Base-by-base conservation (phyloP, 192 early-diverging fungal genomes). In the Glomus cerebriforme region DNA sequence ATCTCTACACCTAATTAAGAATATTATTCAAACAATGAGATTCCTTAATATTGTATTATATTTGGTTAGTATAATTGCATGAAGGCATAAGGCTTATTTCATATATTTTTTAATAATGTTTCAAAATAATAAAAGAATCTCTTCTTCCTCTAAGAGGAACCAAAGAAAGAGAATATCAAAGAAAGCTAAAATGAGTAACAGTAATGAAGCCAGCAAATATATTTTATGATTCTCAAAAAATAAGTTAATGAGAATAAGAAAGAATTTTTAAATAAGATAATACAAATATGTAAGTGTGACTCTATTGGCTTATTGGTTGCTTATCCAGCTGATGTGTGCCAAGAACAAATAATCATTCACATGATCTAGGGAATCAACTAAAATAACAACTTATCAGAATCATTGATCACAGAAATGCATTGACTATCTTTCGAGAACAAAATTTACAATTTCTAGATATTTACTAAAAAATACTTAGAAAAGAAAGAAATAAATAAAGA, bases 321-420 rank as follows among this genome's bases (percentile, higher is more conserved):
- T 15, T 47, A 47, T 47, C 45, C 45, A 2, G 67, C 67, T 69
- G 35, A 69, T 69, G 3, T 69, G 26, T 69, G 1, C 34, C 32
- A 69, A 69, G 67, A 43, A 69, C 67, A 69, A 69, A 69, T 24
- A n/a, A 19, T 43, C 32, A 26, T 69, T 26, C 7, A 34, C 13
- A 69, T 69, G 32, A 45, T 39, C 19, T 69, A 69, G 12, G 19
- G 24, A 35, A 69, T 39, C 67, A 19, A 19, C 22, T 19, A 69
- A 37, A 7, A 37, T n/a, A 69, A 69, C 67, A 69, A 24, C 35
- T 69, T 8, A 69, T 69, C 15, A 12, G 34, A 19, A 69, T 69
- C 17, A 69, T 69, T 19, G 19, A 69, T 45, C 17, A 68, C 35
- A 37, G 10, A 39, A 68, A 68, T 37, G 67, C 67, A 34, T 43